A percentile compares a stretch with the other conserved stretches of the same genome.
Evolutionary conservation across 2,329 filamentous ascomycete species (phyloP).

Genomic region (Botryotinia convoluta): DNA sequence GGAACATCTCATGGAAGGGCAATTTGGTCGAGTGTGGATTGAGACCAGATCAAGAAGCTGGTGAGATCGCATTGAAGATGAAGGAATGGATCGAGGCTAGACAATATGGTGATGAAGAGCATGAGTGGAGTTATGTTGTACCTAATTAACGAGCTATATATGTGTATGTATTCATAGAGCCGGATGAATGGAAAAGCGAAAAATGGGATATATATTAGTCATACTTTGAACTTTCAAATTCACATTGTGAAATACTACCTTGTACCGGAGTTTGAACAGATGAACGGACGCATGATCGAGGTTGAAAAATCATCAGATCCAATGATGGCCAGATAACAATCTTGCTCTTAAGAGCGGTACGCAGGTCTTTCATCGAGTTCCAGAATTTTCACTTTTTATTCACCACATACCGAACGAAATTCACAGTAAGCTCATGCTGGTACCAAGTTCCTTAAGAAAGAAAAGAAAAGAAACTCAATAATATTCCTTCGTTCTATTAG

Average conservation of each 20-base stretch:
- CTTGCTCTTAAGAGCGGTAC: not conserved
- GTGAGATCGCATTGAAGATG: constrained; percentile 80
- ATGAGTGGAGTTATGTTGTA: constrained; percentile 75
- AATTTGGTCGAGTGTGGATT: constrained; percentile 80
- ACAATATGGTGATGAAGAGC: constrained; percentile 91
- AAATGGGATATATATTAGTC: not conserved
- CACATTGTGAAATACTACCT: not conserved
- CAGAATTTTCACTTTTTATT: not conserved
- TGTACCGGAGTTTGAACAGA: not conserved
- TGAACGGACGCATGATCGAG: not conserved
- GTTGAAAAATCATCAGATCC: too few relatives aligned
- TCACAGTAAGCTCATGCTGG: not conserved
- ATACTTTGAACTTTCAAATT: not conserved
- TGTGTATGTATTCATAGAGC: constrained; percentile 10
- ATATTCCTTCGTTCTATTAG: constrained; percentile 15
- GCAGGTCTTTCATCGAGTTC: not conserved
- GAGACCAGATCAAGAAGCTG: constrained; percentile 77
- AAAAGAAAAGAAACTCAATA: constrained; percentile 14
- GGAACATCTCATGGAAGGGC: constrained; percentile 86
- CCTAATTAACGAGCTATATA: constrained; percentile 23
- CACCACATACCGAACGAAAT: not conserved
- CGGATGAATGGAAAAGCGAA: not conserved
- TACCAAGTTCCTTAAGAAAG: not conserved
- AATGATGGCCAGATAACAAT: not conserved
- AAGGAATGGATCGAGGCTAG: constrained; percentile 96